Percentiles rank a stretch among this genome's conserved stretches.
Conservation (phyloP, 192 early-diverging fungal species). For the Rhizoclosmatium globosum region DNA sequence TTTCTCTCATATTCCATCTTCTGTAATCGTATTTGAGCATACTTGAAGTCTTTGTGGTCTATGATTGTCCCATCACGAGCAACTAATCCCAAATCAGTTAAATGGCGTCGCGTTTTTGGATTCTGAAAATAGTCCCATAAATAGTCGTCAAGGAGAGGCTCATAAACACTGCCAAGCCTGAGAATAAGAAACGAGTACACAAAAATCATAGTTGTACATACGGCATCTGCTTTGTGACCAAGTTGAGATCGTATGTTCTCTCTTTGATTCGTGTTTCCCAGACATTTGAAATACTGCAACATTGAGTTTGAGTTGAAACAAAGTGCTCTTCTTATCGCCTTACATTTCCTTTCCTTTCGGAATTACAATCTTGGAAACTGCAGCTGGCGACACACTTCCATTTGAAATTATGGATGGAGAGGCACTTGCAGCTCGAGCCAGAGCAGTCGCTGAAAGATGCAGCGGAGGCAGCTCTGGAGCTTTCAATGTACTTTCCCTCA, state of each 20-base stretch:
- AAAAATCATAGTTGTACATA: neutral
- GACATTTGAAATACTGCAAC: conserved; percentile 3
- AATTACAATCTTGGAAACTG: conserved; percentile 4
- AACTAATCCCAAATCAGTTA: conserved; percentile 59
- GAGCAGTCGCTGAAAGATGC: neutral
- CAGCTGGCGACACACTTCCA: neutral
- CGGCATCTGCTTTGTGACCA: conserved; percentile 59
- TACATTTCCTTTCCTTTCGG: conserved; percentile 27
- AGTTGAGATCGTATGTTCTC: conserved; percentile 62
- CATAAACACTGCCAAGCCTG: conserved; percentile 43
- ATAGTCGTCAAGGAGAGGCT: conserved; percentile 63
- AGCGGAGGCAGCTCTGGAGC: conserved; percentile 5
- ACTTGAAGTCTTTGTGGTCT: conserved; percentile 56
- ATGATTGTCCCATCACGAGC: conserved; percentile 53
- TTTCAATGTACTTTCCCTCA: neutral
- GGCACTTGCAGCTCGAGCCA: neutral
- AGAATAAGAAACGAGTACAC: neutral
- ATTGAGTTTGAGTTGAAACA: neutral
- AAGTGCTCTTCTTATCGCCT: neutral
- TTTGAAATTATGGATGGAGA: neutral
- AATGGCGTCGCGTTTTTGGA: conserved; percentile 54
- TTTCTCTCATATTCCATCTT: conserved; percentile 48
- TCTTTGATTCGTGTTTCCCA: conserved; percentile 49
- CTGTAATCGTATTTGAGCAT: conserved; percentile 59
- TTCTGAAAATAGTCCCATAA: conserved; percentile 64